Conservation (phyloP, 202 grass and related monocot species). For the Thinopyrum obtusiflorum region DNA sequence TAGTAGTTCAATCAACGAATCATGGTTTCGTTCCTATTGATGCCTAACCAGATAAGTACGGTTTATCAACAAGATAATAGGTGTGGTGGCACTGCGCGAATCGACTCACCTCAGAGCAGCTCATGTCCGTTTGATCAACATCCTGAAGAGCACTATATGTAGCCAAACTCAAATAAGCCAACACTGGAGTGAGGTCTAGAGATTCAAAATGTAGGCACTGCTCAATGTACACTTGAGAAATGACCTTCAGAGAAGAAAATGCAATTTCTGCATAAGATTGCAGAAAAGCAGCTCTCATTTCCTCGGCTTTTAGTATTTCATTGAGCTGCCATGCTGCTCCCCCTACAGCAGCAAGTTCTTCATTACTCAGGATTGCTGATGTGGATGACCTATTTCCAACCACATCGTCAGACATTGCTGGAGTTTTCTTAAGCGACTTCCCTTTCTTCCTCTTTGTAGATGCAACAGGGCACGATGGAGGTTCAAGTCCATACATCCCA, state of each 20-base stretch:
- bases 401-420: conserved; percentile 13
- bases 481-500: conserved; percentile 43
- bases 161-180: conserved; percentile 66
- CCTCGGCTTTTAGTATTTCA: conserved; percentile 54
- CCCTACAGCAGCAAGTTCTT: conserved; percentile 56
- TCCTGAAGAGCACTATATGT: conserved; percentile 53
- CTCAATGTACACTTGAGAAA: conserved; percentile 66
- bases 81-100: not conserved
- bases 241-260: conserved; percentile 66
- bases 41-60: conserved; percentile 1
- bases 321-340: conserved; percentile 81
- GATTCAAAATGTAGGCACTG: conserved; percentile 56
- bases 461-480: conserved; percentile 34
- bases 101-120: conserved; percentile 55
- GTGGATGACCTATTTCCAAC: conserved; percentile 48
- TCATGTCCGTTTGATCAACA: conserved; percentile 35
- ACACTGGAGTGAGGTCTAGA: conserved; percentile 55
- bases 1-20: conserved; percentile 2
- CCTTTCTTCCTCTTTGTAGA: conserved; percentile 63
- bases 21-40: not conserved
- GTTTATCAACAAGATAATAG: conserved; percentile 6
- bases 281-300: conserved; percentile 53
- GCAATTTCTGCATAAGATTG: conserved; percentile 57
- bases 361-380: conserved; percentile 26
- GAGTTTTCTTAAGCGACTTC: conserved; percentile 50